Evolutionary conservation across 2,329 filamentous ascomycete species (phyloP), one percentile per base, ranked within the genome.

Genomic region (Epichloe bromicola): DNA sequence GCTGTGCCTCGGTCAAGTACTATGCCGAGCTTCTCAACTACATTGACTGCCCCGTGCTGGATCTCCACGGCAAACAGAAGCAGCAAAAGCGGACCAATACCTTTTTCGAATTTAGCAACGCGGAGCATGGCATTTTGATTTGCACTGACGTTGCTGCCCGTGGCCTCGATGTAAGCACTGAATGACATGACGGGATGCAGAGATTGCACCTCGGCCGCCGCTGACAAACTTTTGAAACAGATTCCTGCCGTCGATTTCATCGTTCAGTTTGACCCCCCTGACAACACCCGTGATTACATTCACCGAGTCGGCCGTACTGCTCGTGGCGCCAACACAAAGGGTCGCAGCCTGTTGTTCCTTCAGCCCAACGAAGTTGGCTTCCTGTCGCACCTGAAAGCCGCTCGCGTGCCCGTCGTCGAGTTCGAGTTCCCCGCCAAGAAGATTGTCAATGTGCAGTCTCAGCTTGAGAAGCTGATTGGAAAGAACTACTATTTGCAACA

Each of bases 1-100:
- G 83, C 63, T 95, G 89, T 67, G 88, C 88, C 63, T 94, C 86
- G 58, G 91, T 97, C 61, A 95, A 95, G 67, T 98, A 97, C 70
- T 89, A 95, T 69, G 82, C 87, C 26, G 90, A 97, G 67, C 80
- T 98, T 30, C 81, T 98, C 58, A 97, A 97, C 73, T 97, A 95
- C 71, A 96, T 97, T 61, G 93, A 97, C 67, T 78, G 96, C 40
- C 89, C 86, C 5, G 87, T 94, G 3, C 76, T 95, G 42, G 85
- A 88, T 59, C 75, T 95, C 7, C 88, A 94, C 67, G 93, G 89
- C 58, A 96, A 98, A 71, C 88, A 95, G 70, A 98, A 98, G 71
- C 93, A 98, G 70, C 89, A 96, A 70, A 95, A 95, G 69, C 86
- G 93, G n/a, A 98, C 93, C 23, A 95, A 94, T 65, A 95, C 89